phyloP scores from a whole-genome alignment of 106 monocot species.

The Gastrodia elata region DNA sequence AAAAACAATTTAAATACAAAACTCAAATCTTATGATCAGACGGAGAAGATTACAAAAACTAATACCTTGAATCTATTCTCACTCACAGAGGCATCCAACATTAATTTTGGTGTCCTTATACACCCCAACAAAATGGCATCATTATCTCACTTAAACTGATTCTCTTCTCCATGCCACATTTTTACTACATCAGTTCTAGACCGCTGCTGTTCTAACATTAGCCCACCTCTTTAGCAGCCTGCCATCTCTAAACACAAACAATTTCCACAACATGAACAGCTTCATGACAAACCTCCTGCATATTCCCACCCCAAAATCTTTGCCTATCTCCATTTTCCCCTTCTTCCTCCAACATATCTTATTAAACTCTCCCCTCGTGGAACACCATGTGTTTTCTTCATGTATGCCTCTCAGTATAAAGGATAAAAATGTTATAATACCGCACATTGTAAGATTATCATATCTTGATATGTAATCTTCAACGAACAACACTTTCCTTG shows the following conservation, averaged over 20 bases:
- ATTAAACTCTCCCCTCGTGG: background rate
- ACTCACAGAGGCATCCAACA: background rate
- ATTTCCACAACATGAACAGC: background rate
- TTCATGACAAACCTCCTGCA: no score
- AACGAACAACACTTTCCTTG: no score
- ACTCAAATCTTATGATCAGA: background rate
- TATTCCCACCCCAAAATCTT: background rate
- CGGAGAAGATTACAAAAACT: background rate
- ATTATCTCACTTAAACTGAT: background rate
- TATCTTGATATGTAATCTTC: no score
- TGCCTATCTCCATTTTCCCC: background rate
- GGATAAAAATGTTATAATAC: no score
- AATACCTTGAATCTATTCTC: background rate
- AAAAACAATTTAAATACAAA: background rate
- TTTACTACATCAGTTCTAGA: background rate
- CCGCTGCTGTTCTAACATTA: background rate
- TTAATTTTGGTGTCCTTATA: background rate
- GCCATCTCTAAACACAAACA: background rate
- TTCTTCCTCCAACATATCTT: background rate
- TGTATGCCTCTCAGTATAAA: background rate
- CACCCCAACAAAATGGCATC: background rate
- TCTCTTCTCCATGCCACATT: background rate
- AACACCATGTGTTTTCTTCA: background rate
- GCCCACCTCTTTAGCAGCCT: no score
- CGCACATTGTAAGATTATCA: no score